These are phyloP conservation scores for Lycium barbarum DNA, from an alignment of 257 asterid genomes.

Conservation along the genomic window DNA sequence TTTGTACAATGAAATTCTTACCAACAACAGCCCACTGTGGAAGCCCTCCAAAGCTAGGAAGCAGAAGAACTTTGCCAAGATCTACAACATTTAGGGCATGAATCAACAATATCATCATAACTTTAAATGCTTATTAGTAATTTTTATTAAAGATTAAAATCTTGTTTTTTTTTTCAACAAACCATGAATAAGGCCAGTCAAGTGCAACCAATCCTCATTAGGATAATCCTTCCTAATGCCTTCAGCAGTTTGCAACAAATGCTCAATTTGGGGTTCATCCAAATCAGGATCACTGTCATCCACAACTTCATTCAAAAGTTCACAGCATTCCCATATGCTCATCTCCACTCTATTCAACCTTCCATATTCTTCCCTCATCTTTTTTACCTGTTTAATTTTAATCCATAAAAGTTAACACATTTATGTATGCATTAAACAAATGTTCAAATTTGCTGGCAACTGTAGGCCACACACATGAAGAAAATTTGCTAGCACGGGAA, in stretches of 20 bases:
- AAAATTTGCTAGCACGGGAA: too few species aligned
- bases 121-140: background rate
- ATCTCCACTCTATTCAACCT: conserved; percentile 69
- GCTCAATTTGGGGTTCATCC: conserved; percentile 96
- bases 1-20: background rate
- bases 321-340: conserved; percentile 98
- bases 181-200: conserved; percentile 89
- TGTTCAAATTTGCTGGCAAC: too few species aligned
- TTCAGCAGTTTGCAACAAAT: conserved; percentile 84
- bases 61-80: conserved; percentile 87
- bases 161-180: background rate
- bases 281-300: conserved; percentile 60
- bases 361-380: conserved; percentile 70
- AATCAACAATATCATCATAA: background rate
- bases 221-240: conserved; percentile 87
- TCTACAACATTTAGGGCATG: conserved; percentile 32
- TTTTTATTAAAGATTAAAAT: background rate
- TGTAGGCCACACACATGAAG: too few species aligned
- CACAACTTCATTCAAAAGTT: conserved; percentile 61
- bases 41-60: conserved; percentile 73
- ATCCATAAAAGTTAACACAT: too few species aligned
- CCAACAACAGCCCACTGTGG: conserved; percentile 99
- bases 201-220: conserved; percentile 82
- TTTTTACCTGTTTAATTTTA: conserved; percentile 56
- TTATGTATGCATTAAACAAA: too few species aligned